These are phyloP conservation scores for Schizophyllum amplum DNA, from an alignment of 1,284 basidiomycete genomes.

Conservation along the genomic window DNA sequence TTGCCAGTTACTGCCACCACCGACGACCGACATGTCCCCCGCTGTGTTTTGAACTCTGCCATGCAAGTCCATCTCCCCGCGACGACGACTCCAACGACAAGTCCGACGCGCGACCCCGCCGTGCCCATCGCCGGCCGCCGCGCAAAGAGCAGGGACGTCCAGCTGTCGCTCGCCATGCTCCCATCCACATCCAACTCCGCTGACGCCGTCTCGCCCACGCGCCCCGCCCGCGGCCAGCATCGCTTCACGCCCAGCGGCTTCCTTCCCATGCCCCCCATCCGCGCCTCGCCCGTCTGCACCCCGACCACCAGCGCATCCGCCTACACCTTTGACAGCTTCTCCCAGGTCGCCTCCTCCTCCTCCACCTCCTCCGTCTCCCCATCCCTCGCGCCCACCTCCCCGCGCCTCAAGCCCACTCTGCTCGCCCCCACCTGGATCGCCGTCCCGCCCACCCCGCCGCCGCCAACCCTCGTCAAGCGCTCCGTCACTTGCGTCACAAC, in stretches of 20 bases:
- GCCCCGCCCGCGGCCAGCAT: conserved; percentile 11
- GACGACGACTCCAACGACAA: not conserved
- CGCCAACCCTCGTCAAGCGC: conserved; percentile 28
- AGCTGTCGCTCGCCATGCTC: conserved; percentile 14
- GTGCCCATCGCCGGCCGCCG: not conserved
- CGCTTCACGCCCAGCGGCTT: conserved; percentile 31
- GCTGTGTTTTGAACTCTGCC: no score
- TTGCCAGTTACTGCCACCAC: not conserved
- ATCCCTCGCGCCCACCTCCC: conserved; percentile 15
- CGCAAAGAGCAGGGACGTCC: conserved; percentile 4
- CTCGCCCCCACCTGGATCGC: conserved; percentile 44
- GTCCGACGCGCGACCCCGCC: not conserved
- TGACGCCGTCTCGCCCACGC: conserved; percentile 5
- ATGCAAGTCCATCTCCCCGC: not conserved
- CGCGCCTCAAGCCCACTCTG: conserved; percentile 2
- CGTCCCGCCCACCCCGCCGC: conserved; percentile 46
- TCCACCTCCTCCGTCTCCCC: conserved; percentile 7
- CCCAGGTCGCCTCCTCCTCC: conserved; percentile 4
- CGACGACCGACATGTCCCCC: no score
- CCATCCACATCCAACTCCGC: conserved; percentile 2
- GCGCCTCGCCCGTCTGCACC: conserved; percentile 49
- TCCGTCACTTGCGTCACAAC: conserved; percentile 26
- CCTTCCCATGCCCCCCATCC: conserved; percentile 46
- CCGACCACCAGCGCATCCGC: conserved; percentile 28
- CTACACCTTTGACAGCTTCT: conserved; percentile 13